phyloP scores from a whole-genome alignment of 345 rosid genomes.

The Turritis glabra region DNA sequence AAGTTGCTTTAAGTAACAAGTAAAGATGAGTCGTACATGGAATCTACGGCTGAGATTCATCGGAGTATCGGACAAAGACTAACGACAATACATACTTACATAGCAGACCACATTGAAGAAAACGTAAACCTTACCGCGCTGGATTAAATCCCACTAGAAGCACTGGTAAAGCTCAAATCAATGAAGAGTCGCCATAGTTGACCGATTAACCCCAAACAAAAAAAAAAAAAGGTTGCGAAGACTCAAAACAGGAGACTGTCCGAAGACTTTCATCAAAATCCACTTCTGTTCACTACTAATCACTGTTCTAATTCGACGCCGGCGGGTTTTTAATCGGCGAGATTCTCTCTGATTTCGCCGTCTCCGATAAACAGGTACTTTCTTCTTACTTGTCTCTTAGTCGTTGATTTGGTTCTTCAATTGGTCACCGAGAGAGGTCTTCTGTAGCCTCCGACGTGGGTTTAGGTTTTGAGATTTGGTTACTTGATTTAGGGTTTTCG shows the following conservation, averaged over 20 bases:
- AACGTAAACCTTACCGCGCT: slow-evolving; percentile 8
- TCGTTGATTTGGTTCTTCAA: neutral
- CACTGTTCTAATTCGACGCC: slow-evolving; percentile 7
- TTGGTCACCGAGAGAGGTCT: neutral
- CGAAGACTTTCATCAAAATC: neutral
- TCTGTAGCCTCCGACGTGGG: neutral
- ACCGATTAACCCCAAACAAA: slow-evolving; percentile 15
- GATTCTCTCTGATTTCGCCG: slow-evolving; percentile 9
- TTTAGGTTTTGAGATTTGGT: neutral
- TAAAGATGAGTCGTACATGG: neutral
- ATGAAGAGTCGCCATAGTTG: slow-evolving; percentile 41
- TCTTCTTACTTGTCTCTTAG: neutral
- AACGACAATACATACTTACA: slow-evolving; percentile 34
- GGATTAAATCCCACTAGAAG: neutral
- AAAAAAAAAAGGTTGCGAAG: neutral
- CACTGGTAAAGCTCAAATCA: slow-evolving; percentile 28
- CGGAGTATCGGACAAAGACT: neutral
- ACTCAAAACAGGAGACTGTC: slow-evolving; percentile 19
- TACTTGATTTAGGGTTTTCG: neutral
- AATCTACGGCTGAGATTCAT: slow-evolving; percentile 18
- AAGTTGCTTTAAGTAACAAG: slow-evolving; percentile 1
- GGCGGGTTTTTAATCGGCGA: slow-evolving; percentile 5
- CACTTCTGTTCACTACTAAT: slow-evolving; percentile 9
- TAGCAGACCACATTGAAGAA: neutral
- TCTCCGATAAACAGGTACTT: neutral